phyloP scores from a whole-genome alignment of 305 asterid genomes.

The Fraxinus velutina region DNA sequence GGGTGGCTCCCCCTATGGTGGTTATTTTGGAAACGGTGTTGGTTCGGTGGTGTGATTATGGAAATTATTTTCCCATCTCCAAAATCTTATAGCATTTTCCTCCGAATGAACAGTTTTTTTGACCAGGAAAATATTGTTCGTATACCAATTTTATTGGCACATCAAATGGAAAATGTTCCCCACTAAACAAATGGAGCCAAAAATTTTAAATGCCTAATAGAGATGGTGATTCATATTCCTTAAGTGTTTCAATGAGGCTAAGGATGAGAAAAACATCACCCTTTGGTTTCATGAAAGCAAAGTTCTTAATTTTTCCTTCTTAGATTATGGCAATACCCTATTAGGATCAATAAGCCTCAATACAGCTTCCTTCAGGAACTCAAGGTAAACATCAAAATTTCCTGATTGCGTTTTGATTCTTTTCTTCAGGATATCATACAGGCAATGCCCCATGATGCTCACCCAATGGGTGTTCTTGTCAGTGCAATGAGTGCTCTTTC shows the following conservation, averaged over 20 bases:
- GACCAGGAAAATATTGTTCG: background rate
- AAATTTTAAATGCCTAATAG: background rate
- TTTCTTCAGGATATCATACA: conserved; percentile 90
- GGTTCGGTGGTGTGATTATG: background rate
- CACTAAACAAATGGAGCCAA: background rate
- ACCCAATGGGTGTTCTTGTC: conserved; percentile 99
- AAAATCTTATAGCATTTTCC: background rate
- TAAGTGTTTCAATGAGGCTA: background rate
- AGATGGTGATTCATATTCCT: conserved; percentile 1
- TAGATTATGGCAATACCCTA: background rate
- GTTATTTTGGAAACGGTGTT: background rate
- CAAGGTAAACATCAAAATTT: conserved; percentile 7
- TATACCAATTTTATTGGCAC: background rate
- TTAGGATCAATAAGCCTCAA: background rate
- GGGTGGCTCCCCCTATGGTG: background rate
- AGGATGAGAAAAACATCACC: background rate
- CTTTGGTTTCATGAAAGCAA: background rate
- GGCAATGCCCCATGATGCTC: conserved; percentile 99
- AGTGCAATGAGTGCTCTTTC: conserved; percentile 97
- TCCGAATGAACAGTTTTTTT: background rate
- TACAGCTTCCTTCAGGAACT: background rate
- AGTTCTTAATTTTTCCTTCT: background rate
- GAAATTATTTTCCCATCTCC: background rate
- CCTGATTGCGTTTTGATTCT: conserved; percentile 26
- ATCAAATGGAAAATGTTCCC: background rate